These are phyloP conservation scores for Ogataea trehaloabstinens DNA, from an alignment of 805 yeast species.

Conservation along the genomic window DNA sequence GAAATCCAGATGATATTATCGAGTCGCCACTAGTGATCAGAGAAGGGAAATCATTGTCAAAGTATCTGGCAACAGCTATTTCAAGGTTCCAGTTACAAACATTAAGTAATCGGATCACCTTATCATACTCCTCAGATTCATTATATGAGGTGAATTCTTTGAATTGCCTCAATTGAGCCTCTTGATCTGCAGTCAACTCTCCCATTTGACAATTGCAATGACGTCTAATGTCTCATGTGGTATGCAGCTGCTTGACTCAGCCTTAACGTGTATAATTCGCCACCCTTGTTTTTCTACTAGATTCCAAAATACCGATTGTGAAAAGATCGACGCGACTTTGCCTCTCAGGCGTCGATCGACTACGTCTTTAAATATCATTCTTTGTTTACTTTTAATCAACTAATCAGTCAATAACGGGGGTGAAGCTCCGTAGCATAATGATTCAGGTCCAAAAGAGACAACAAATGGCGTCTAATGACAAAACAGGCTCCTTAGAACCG, in stretches of 20 bases:
- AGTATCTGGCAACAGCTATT: constrained; percentile 56
- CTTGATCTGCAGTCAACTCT: constrained; percentile 35
- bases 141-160: constrained; percentile 47
- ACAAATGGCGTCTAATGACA: not conserved
- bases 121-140: constrained; percentile 44
- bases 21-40: constrained; percentile 20
- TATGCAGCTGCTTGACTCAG: too few relatives aligned
- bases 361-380: too few relatives aligned
- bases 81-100: constrained; percentile 62
- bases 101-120: constrained; percentile 45
- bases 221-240: too few relatives aligned
- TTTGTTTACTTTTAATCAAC: too few relatives aligned
- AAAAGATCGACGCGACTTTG: too few relatives aligned
- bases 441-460: constrained; percentile 13
- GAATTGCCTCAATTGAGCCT: constrained; percentile 44
- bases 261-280: too few relatives aligned
- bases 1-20: constrained; percentile 3
- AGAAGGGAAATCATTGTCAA: constrained; percentile 51
- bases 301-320: too few relatives aligned
- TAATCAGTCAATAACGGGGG: too few relatives aligned
- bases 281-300: too few relatives aligned
- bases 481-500: too few relatives aligned
- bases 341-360: too few relatives aligned
- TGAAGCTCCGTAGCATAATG: too few relatives aligned
- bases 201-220: constrained; percentile 18